Evolutionary conservation across 306 rosid species (phyloP), one percentile per base, ranked within the genome.

Genomic region (Quercus glauca): DNA sequence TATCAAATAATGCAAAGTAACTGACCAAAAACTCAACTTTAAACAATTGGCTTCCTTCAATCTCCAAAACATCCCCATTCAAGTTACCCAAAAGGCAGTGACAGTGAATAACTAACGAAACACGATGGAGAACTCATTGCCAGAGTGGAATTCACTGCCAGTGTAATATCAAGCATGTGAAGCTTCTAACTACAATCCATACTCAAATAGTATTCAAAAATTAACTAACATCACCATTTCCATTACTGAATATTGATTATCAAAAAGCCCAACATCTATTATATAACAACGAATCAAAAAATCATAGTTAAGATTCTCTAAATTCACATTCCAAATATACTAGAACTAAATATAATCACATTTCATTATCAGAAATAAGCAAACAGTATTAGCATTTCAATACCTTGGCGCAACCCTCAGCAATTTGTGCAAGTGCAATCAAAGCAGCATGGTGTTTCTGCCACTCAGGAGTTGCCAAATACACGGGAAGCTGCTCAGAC

Each of bases 361-460:
- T 9, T 19, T 7, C 45, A 14, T 13, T 19, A 76, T 14, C 71
- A 57, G 53, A 6, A 64, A 15, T 70, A 52, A 73, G 33, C 13
- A 8, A 55, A 64, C 6, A 25, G 19, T 55, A 49, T 6, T 21
- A 61, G 19, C 20, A 73, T 8, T 14, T 43, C 60, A 69, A 43
- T 85, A 95, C 99, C 98, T 95, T 95, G 1, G 93, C 81, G 61
- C 98, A 92, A 65, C 99, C 99, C 86, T 95, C 99, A 0, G 99
- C 99, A 57, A 95, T 95, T 49, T 95, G 99, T 8, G 99, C 99
- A 14, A 95, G 91, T 0, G 98, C 97, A 81, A 91, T 85, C 78
- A 95, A 74, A 6, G 99, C 98, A 26, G 96, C 99, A 74, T 95
- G 99, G 60, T 92, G 99, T 3, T 84, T 91, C 75, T 95, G 98